phyloP scores from a whole-genome alignment of 2,329 filamentous ascomycete species.

The Xylaria sp. region DNA sequence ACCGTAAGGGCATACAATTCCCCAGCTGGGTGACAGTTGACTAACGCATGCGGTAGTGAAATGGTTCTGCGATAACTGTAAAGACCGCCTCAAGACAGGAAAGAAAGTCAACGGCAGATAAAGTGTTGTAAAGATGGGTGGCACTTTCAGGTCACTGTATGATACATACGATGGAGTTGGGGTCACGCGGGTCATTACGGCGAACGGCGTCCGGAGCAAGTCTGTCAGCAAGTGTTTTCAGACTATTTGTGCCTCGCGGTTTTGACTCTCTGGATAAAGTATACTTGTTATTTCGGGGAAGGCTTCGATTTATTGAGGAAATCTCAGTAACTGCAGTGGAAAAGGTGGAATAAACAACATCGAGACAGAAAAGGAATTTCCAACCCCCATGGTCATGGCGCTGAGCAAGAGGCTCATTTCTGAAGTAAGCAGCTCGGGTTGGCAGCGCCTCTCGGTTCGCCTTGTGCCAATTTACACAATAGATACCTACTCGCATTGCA shows the following conservation, averaged over 20 bases:
- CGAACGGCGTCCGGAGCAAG: conserved; percentile 22
- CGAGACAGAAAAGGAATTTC: background rate
- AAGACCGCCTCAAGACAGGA: conserved; percentile 65
- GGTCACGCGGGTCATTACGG: conserved; percentile 20
- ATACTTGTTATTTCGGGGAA: conserved; percentile 7
- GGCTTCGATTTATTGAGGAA: background rate
- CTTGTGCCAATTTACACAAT: conserved; percentile 1
- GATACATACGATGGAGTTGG: conserved; percentile 28
- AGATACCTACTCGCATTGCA: conserved; percentile 10
- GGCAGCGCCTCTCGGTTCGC: background rate
- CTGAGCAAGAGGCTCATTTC: background rate
- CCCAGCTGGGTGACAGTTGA: conserved; percentile 24
- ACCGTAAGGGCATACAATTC: conserved; percentile 59
- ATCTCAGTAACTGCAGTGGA: background rate
- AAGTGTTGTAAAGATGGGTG: conserved; percentile 17
- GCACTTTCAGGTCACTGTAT: conserved; percentile 9
- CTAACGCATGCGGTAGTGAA: conserved; percentile 61
- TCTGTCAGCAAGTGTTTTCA: conserved; percentile 19
- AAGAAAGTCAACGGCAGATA: conserved; percentile 58
- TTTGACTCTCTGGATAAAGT: conserved; percentile 20
- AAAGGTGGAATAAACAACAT: background rate
- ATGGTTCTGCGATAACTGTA: conserved; percentile 84
- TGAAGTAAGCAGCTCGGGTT: background rate
- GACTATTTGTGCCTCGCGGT: conserved; percentile 4
- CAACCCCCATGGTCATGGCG: background rate